Base-by-base conservation (phyloP, 805 yeast species). In the Hanseniaspora taiwanica region DNA sequence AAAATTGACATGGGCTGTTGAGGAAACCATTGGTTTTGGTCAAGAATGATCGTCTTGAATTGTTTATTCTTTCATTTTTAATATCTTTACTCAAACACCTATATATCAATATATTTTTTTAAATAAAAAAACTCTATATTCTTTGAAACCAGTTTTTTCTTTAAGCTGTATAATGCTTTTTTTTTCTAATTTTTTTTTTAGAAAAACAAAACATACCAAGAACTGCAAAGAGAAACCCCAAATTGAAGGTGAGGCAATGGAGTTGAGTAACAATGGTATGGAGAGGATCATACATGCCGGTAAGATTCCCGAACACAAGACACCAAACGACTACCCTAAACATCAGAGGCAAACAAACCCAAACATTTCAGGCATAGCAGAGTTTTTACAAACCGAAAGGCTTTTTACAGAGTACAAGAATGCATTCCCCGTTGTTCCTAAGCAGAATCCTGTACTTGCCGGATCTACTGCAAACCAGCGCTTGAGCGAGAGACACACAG, bases 1-100 rank as follows among this genome's bases (percentile, higher is more conserved):
- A 63, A 91, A 91, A 62, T 72, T 91, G 53, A 81, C 94, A 27
- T 71, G 89, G 60, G 99, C 99, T 23, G 97, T 91, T 31, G 99
- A 91, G 62, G 97, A 91, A 65, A 91, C 99, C 13, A 91, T 91
- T 58, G 99, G 99, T 37, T 91, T 91, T 59, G 98, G 98, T 44
- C 97, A 91, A 66, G 98, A 91, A 69, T 89, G 47, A 51, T n/a
- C n/a, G n/a, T n/a, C n/a, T 12, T 7, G 36, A 24, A 35, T 10
- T 9, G 16, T 6, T 7, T 29, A 4, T 7, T 29, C 9, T 29
- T 29, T 29, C 16, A 12, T 14, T 27, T 27, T 9, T 14, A 12
- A 8, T 76, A 36, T 70, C 67, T 40, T 64, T 66, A 48, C 64
- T 76, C 24, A 77, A 77, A 50, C 63, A 64, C 4, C 10, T 29